A percentile compares a stretch with the other conserved stretches of the same genome.
Conservation (phyloP, 805 yeast species). For the Kluyveromyces aestuarii region DNA sequence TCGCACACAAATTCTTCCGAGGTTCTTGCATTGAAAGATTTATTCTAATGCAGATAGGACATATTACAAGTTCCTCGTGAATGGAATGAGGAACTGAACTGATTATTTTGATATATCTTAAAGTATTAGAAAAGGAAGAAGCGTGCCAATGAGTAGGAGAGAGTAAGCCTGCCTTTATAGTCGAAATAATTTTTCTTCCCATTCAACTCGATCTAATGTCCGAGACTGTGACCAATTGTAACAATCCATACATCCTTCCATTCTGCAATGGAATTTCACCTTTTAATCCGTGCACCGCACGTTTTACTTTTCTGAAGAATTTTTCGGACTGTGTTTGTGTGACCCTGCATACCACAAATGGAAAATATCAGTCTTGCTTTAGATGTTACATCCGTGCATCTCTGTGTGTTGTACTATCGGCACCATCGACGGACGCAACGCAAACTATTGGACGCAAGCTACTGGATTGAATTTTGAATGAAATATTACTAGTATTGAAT, state of each 20-base stretch:
- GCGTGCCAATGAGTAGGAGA: too few species aligned
- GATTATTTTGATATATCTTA: too few species aligned
- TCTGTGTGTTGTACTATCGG: neutral
- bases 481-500: neutral
- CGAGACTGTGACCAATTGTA: neutral
- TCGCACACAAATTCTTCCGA: neutral
- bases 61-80: too few species aligned
- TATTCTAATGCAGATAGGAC: too few species aligned
- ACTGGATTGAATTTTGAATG: neutral
- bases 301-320: neutral
- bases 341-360: neutral
- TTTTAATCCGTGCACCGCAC: neutral
- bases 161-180: neutral
- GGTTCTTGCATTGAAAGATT: neutral
- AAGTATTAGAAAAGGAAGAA: too few species aligned
- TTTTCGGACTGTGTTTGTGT: neutral
- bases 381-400: neutral
- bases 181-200: neutral
- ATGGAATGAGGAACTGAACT: too few species aligned
- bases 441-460: neutral
- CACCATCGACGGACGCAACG: neutral
- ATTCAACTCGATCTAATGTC: neutral
- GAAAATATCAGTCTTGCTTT: neutral
- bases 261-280: too few species aligned
- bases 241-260: neutral